These are phyloP conservation scores for Xylaria scruposa DNA, from an alignment of 495 filamentous ascomycete genomes.

Conservation along the genomic window DNA sequence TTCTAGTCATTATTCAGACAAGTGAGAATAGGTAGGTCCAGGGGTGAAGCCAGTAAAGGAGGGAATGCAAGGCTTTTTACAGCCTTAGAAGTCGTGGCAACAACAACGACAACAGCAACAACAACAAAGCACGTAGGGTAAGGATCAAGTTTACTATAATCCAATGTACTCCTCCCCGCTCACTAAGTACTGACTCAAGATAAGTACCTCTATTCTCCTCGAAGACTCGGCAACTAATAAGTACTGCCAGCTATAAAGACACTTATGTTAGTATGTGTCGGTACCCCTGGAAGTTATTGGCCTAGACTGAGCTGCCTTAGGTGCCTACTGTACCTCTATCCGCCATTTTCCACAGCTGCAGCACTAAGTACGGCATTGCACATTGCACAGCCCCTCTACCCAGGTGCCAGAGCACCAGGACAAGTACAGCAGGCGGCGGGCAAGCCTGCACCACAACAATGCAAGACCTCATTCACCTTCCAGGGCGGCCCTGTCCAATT, in stretches of 20 bases:
- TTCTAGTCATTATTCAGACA: too few relatives aligned
- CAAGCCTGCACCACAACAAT: slow-evolving; percentile 21
- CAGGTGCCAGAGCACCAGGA: background rate
- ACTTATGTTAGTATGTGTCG: background rate
- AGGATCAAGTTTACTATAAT: background rate
- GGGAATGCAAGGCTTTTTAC: slow-evolving; percentile 1
- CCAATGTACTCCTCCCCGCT: background rate
- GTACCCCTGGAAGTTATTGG: slow-evolving; percentile 4
- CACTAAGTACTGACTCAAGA: background rate
- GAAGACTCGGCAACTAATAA: too few relatives aligned
- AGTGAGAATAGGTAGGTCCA: background rate
- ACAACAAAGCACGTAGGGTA: background rate
- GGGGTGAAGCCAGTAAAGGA: background rate
- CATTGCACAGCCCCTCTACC: slow-evolving; percentile 19
- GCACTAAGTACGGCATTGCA: background rate
- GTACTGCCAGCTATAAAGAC: background rate
- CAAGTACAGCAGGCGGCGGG: slow-evolving; percentile 2
- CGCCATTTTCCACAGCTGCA: slow-evolving; percentile 11
- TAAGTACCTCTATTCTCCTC: background rate
- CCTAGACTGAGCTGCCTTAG: background rate
- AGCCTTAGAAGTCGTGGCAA: slow-evolving; percentile 2
- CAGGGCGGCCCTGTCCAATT: slow-evolving; percentile 22
- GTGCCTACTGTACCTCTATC: background rate
- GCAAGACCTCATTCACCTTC: slow-evolving; percentile 23
- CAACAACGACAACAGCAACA: too few relatives aligned